These are phyloP conservation scores for Jatropha podagrica DNA, from an alignment of 441 rosid genomes.

Conservation along the genomic window DNA sequence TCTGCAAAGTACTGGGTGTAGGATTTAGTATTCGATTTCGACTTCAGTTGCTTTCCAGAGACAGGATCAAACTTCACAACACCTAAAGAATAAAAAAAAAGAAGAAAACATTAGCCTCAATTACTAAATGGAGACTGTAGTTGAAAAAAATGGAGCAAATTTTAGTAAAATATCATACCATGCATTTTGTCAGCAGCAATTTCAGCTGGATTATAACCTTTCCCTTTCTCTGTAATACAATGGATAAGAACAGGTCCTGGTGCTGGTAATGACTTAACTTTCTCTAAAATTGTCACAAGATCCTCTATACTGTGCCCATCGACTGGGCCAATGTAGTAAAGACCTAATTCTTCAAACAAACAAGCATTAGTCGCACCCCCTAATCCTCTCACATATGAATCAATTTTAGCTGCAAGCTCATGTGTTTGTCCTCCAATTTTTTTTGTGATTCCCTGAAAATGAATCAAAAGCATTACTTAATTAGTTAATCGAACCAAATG, in stretches of 20 bases:
- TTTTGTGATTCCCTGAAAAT: constrained; percentile 34
- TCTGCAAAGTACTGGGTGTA: constrained; percentile 45
- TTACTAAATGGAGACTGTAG: neutral
- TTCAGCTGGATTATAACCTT: constrained; percentile 52
- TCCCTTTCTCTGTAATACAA: constrained; percentile 52
- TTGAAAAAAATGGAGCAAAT: neutral
- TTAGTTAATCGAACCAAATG: neutral
- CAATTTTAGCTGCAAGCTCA: constrained; percentile 35
- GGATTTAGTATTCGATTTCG: constrained; percentile 28
- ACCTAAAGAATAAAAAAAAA: constrained; percentile 21
- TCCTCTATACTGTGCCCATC: constrained; percentile 49
- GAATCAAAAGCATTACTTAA: neutral
- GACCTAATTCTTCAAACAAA: constrained; percentile 51
- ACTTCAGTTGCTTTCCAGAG: constrained; percentile 47
- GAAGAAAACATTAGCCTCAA: neutral
- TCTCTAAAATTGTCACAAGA: constrained; percentile 34
- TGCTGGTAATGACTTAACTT: constrained; percentile 33
- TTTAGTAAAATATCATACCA: constrained; percentile 24
- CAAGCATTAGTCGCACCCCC: constrained; percentile 25
- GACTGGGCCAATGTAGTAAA: constrained; percentile 48
- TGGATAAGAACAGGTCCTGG: constrained; percentile 50
- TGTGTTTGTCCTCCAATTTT: constrained; percentile 36
- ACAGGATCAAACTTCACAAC: constrained; percentile 46
- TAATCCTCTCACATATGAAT: constrained; percentile 29
- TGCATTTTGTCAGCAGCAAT: constrained; percentile 50